Evolutionary conservation across 1,284 basidiomycete species (phyloP).

Genomic region (Ganoderma sinense): DNA sequence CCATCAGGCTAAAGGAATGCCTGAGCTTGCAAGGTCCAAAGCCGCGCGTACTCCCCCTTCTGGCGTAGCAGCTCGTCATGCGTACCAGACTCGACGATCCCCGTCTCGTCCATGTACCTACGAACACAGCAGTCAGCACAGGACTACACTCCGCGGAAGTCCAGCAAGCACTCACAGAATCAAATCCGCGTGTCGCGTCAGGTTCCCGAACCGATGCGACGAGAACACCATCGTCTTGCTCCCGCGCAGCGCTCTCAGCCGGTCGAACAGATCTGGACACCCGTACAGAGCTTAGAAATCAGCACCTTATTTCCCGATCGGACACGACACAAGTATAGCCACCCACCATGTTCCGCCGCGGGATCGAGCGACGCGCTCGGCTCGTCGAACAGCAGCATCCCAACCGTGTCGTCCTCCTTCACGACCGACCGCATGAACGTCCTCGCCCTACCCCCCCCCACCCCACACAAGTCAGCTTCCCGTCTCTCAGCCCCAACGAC

Average conservation of each 20-base stretch:
- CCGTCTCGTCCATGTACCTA: conserved; percentile 68
- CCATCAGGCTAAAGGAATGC: conserved; percentile 47
- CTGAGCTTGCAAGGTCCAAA: conserved; percentile 63
- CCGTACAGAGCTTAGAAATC: neutral
- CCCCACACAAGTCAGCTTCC: neutral
- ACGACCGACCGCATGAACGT: conserved; percentile 79
- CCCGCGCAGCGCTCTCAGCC: conserved; percentile 55
- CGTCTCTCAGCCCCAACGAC: neutral
- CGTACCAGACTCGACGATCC: conserved; percentile 58
- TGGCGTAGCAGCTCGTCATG: conserved; percentile 55
- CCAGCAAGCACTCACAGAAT: conserved; percentile 54
- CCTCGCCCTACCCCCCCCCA: conserved; percentile 57
- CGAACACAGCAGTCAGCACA: neutral
- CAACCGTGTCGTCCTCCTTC: conserved; percentile 57
- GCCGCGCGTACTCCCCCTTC: conserved; percentile 58
- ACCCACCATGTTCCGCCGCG: conserved; percentile 70
- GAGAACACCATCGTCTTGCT: conserved; percentile 77
- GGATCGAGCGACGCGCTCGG: conserved; percentile 80
- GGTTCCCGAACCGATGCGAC: conserved; percentile 73
- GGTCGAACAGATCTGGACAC: conserved; percentile 60
- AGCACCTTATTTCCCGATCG: neutral
- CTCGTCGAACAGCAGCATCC: conserved; percentile 79
- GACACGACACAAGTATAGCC: neutral
- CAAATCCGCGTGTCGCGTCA: conserved; percentile 69
- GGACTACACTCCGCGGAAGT: neutral